A percentile compares a stretch with the other conserved stretches of the same genome.
phyloP scores from a whole-genome alignment of 2,329 filamentous ascomycete genomes.

The Exophiala xenobiotica region DNA sequence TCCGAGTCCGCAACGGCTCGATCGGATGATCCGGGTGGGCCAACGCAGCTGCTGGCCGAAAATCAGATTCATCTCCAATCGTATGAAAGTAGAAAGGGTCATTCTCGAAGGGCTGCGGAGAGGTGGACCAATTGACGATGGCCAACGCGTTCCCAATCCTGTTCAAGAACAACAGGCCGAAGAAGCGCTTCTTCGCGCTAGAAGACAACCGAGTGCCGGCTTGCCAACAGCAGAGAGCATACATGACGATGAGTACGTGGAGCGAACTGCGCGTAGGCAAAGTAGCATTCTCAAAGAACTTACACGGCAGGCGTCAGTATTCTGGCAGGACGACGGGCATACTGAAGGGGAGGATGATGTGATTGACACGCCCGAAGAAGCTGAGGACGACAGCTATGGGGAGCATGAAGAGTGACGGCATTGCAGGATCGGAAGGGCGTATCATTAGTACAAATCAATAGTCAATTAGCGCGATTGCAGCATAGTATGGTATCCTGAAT shows the following conservation, averaged over 20 bases:
- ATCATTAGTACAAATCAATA: constrained; percentile 7
- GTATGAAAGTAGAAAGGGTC: constrained; percentile 76
- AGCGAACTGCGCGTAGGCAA: constrained; percentile 17
- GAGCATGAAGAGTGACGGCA: constrained; percentile 4
- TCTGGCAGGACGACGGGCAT: constrained; percentile 48
- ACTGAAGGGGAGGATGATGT: constrained; percentile 44
- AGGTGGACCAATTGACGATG: constrained; percentile 32
- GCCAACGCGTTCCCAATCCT: constrained; percentile 27
- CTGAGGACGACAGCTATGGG: constrained; percentile 39
- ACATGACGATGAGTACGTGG: background rate
- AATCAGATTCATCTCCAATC: constrained; percentile 84
- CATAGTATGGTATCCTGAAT: no score
- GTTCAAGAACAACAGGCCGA: constrained; percentile 20
- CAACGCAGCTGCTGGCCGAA: constrained; percentile 89
- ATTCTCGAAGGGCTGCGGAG: constrained; percentile 56
- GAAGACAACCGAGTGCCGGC: constrained; percentile 16
- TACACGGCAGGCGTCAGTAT: constrained; percentile 47
- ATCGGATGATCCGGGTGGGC: constrained; percentile 85
- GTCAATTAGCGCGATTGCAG: constrained; percentile 10
- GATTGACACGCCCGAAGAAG: constrained; percentile 46
- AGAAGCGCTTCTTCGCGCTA: constrained; percentile 19
- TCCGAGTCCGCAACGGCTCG: constrained; percentile 70
- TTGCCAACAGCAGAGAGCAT: constrained; percentile 12
- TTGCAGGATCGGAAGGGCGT: constrained; percentile 1
- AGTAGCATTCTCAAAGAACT: constrained; percentile 45